These are phyloP conservation scores for Fragaria nilgerrensis DNA, from an alignment of 306 rosid species.

Conservation along the genomic window DNA sequence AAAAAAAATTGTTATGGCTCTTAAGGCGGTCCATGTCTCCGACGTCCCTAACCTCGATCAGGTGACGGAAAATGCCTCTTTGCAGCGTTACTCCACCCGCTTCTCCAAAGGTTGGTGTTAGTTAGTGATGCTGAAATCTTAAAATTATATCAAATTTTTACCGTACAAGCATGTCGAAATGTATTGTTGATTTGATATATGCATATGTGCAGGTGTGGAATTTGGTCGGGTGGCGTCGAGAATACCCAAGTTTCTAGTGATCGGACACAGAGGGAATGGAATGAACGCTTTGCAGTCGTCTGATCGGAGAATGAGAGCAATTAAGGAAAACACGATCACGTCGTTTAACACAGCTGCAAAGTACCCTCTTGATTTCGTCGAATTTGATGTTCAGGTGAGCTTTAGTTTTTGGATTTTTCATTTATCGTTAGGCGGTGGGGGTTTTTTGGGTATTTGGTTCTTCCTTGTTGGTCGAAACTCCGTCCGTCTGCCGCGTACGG, in stretches of 20 bases:
- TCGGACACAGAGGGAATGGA: conserved; percentile 57
- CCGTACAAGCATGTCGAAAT: neutral
- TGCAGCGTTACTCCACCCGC: conserved; percentile 28
- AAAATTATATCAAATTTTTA: neutral
- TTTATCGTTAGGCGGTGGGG: neutral
- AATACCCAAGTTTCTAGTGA: conserved; percentile 41
- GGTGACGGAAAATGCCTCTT: conserved; percentile 41
- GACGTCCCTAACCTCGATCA: conserved; percentile 56
- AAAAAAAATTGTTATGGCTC: conserved; percentile 27
- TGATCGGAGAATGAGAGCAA: conserved; percentile 43
- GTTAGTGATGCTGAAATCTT: neutral
- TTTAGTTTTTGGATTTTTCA: neutral
- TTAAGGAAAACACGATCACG: conserved; percentile 50
- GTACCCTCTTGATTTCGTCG: conserved; percentile 48
- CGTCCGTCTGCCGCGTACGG: conserved; percentile 20
- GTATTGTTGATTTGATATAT: neutral
- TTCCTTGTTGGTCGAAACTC: neutral
- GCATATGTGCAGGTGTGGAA: conserved; percentile 31
- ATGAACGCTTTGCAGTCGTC: conserved; percentile 53
- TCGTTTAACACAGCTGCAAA: conserved; percentile 51
- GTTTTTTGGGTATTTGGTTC: neutral
- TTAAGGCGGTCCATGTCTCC: conserved; percentile 55
- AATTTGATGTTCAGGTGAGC: conserved; percentile 58
- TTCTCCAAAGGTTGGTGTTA: conserved; percentile 31
- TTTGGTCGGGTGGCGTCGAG: conserved; percentile 28